phyloP scores from a whole-genome alignment of 305 asterid genomes.

The Stenogyne calaminthoides region DNA sequence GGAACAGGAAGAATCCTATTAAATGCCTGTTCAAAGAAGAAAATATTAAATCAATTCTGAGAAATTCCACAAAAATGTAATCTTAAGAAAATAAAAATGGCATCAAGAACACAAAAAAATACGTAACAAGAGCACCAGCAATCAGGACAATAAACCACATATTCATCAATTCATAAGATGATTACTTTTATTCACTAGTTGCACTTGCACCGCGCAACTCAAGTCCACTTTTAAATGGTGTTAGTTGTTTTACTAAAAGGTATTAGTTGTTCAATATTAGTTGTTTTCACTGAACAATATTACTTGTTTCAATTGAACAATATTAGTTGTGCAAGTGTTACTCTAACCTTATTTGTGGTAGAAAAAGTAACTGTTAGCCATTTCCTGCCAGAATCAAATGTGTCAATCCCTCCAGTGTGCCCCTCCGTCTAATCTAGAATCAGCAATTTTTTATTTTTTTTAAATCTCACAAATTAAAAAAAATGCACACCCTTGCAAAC shows the following conservation, averaged over 20 bases:
- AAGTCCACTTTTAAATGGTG: too few species aligned
- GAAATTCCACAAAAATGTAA: neutral
- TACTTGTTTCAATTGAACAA: too few species aligned
- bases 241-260: too few species aligned
- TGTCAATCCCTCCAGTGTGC: neutral
- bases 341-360: slow-evolving; percentile 3
- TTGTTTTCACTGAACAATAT: too few species aligned
- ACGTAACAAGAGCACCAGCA: slow-evolving; percentile 5
- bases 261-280: too few species aligned
- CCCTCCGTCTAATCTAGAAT: slow-evolving; percentile 5
- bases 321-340: too few species aligned
- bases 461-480: neutral
- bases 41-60: slow-evolving; percentile 25
- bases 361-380: neutral
- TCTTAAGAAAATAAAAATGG: neutral
- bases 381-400: neutral
- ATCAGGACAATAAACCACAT: neutral
- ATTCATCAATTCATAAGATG: neutral
- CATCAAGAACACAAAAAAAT: slow-evolving; percentile 19
- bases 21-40: slow-evolving; percentile 78
- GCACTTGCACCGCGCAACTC: too few species aligned
- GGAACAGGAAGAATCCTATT: slow-evolving; percentile 97
- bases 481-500: neutral
- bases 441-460: neutral
- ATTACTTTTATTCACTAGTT: too few species aligned